Evolutionary conservation across 495 filamentous ascomycete species (phyloP), one percentile per base, ranked within the genome.

Genomic region (Lasiosphaeriaceae sp.): DNA sequence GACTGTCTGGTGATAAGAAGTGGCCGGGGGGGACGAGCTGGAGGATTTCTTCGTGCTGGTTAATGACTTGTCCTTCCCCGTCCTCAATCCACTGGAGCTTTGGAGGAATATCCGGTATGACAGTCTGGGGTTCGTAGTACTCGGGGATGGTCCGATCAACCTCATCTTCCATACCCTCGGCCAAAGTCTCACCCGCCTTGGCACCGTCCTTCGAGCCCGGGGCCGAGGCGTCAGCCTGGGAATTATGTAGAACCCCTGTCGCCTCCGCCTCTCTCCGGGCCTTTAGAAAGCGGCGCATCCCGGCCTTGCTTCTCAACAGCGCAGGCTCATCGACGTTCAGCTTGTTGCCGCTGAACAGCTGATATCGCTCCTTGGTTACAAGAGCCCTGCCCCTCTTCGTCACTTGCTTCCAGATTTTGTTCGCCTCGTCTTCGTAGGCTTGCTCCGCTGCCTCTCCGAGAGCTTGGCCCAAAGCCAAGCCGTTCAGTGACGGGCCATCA

Each of bases 321-420:
- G 94, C 94, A 14, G 90, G 91, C 60, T 92, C 90, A 4, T 99
- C 94, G 5, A 81, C 64, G 63, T 96, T 95, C 19, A 99, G 77
- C 68, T 83, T 90, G 61, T 93, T 86, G 35, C 85, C 87, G 55
- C 85, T 83, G 66, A 99, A 93, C 20, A 97, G 80, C 47, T 89
- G 86, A 71, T 92, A 87, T 22, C 94, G 77, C 56, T 86, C 81
- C 56, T 80, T 85, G 11, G 94, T 91, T 39, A 93, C 84, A 14
- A 88, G 75, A n/a, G 94, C 94, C 46, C 94, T 85, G 58, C 95
- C 92, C 68, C 95, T 96, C 72, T 97, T 97, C 2, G 94, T 99
- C 37, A 96, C 90, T 69, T 96, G 92, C 76, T 97, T 99, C 94
- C 94, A 99, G 41, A 92, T 89, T 67, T 95, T 95, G 75, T 92